Evolutionary conservation across 805 yeast genomes (phyloP).

Genomic region (Phaffomyces opuntiae): DNA sequence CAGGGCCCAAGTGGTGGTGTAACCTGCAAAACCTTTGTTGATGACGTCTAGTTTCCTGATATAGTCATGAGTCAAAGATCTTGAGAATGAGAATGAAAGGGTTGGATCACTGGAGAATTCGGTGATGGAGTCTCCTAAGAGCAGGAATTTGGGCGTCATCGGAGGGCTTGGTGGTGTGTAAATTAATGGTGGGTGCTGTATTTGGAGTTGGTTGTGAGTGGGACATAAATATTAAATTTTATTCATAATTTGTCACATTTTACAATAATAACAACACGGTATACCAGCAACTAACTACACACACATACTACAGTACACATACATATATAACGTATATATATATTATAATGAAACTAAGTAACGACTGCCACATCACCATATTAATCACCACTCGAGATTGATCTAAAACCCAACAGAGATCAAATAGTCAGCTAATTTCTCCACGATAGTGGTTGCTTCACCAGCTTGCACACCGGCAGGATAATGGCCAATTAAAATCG

Average conservation of each 20-base stretch:
- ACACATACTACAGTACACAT: no score
- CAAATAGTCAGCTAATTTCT: slow-evolving; percentile 91
- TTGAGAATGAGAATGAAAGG: slow-evolving; percentile 38
- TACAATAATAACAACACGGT: no score
- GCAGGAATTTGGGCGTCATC: slow-evolving; percentile 37
- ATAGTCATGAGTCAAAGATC: slow-evolving; percentile 45
- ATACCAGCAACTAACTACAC: no score
- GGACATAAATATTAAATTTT: no score
- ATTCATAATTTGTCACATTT: no score
- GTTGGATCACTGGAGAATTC: slow-evolving; percentile 40
- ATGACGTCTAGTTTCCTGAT: slow-evolving; percentile 59
- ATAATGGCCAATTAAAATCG: slow-evolving; percentile 89
- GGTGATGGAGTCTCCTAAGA: slow-evolving; percentile 71
- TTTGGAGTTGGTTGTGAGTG: no score
- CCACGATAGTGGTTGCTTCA: slow-evolving; percentile 91
- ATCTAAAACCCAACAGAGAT: slow-evolving; percentile 74
- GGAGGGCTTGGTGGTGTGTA: no score
- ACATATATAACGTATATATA: no score
- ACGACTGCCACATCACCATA: no score
- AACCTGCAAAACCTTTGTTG: slow-evolving; percentile 74
- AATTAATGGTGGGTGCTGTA: no score
- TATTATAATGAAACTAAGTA: no score
- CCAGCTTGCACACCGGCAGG: slow-evolving; percentile 89
- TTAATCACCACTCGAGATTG: not conserved
- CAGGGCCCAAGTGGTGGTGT: slow-evolving; percentile 56